phyloP scores from a whole-genome alignment of 2,329 filamentous ascomycete genomes.

The Cladorrhinum sp. region DNA sequence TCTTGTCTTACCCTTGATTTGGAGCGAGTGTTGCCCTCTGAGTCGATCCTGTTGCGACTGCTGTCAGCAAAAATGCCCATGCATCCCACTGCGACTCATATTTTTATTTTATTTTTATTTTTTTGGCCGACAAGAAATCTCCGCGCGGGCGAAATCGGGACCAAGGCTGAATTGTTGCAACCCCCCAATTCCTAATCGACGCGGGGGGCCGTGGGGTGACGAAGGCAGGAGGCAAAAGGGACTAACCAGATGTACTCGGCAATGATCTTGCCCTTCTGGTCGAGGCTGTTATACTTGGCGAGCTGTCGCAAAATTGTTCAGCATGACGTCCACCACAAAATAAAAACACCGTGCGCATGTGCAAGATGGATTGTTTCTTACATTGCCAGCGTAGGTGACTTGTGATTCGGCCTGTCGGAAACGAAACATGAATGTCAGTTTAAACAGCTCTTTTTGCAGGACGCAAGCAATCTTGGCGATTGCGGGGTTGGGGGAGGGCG shows the following conservation, averaged over 20 bases:
- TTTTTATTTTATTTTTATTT: too few relatives aligned
- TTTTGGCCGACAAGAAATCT: not conserved
- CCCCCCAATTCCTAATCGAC: not conserved
- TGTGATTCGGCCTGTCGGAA: not conserved
- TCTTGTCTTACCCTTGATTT: slow-evolving; percentile 83
- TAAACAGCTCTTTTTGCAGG: too few relatives aligned
- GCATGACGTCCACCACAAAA: not conserved
- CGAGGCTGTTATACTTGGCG: slow-evolving; percentile 85
- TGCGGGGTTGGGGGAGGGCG: not conserved
- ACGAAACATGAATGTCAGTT: not conserved
- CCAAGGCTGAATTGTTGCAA: not conserved
- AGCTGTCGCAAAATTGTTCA: slow-evolving; percentile 53
- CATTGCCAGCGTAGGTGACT: slow-evolving; percentile 12
- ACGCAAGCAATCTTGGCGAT: not conserved
- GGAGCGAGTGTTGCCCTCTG: slow-evolving; percentile 77
- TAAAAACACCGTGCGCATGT: too few relatives aligned
- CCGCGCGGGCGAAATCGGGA: not conserved
- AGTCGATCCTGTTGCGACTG: slow-evolving; percentile 62
- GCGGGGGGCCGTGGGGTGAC: not conserved
- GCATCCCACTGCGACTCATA: not conserved
- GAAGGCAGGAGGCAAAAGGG: not conserved
- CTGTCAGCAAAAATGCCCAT: not conserved
- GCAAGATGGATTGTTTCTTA: slow-evolving; percentile 5
- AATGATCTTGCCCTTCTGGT: slow-evolving; percentile 85
- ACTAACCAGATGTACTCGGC: slow-evolving; percentile 83